A percentile compares a stretch with the other conserved stretches of the same genome.
phyloP scores from a whole-genome alignment of 208 protist species.

The Porcisia deanei region DNA sequence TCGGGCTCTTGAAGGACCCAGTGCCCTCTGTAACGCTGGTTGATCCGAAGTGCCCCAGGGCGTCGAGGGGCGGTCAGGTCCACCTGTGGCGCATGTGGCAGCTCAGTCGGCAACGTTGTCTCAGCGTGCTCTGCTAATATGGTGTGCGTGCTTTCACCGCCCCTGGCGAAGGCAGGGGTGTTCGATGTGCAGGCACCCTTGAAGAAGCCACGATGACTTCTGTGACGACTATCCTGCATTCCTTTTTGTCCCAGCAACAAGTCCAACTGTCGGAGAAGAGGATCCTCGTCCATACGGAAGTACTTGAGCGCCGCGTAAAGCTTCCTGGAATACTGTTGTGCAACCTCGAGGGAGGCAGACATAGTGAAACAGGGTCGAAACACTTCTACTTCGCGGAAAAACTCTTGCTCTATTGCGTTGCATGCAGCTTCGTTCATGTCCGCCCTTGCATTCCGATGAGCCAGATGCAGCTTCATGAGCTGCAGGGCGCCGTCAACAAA shows the following conservation, averaged over 20 bases:
- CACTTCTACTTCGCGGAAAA: constrained; percentile 74
- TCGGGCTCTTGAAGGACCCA: constrained; percentile 90
- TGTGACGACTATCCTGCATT: constrained; percentile 45
- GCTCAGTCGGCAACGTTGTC: constrained; percentile 71
- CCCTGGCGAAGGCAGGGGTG: neutral
- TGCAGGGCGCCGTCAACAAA: constrained; percentile 84
- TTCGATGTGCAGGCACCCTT: constrained; percentile 19
- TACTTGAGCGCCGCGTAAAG: constrained; percentile 71
- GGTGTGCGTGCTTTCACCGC: neutral
- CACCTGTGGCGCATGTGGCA: constrained; percentile 73
- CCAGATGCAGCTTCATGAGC: constrained; percentile 82
- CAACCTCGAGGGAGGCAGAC: constrained; percentile 65
- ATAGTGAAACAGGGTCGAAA: constrained; percentile 86
- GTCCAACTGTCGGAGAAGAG: constrained; percentile 82
- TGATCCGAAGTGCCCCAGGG: constrained; percentile 54
- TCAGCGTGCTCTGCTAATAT: constrained; percentile 53
- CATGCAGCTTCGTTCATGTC: constrained; percentile 65
- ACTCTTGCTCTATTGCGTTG: constrained; percentile 76
- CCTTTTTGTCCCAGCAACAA: constrained; percentile 64
- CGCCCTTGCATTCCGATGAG: constrained; percentile 69
- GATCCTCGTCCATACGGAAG: constrained; percentile 82
- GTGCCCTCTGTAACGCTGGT: constrained; percentile 68
- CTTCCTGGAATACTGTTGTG: constrained; percentile 72
- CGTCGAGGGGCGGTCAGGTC: constrained; percentile 44
- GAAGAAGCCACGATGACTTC: constrained; percentile 28